Evolutionary conservation across 768 basidiomycete species (phyloP), one percentile per base, ranked within the genome.

Genomic region (Tremella yokohamensis): DNA sequence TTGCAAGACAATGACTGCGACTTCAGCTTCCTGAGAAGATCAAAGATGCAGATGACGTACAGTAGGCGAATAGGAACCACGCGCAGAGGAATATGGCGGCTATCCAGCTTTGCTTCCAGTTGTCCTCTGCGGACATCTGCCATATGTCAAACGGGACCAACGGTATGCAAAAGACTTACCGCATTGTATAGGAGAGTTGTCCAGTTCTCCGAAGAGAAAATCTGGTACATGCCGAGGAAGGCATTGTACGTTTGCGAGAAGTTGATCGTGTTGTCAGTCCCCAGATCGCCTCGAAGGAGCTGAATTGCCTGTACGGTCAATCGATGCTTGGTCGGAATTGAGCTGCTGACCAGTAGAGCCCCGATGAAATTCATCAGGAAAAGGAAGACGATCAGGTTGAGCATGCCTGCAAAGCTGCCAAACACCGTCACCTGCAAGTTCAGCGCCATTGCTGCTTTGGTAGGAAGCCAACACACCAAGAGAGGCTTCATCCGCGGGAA

Each of bases 201-300:
- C 70, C 94, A 98, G 75, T 96, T 90, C 77, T 98, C 94, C 0
- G 89, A 89, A 0, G 90, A 90, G 77, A 90, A 88, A 1, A 97
- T 81, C 68, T 81, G 82, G 72, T 93, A 98, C 66, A 92, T 81
- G 0, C 84, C 89, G 20, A 96, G 76, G 72, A 94, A 97, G 0
- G 89, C 80, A 67, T 88, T 90, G 79, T 84, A 93, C 8, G 90
- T 77, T 68, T 90, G 83, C 7, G 86, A 84, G 72, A 90, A 97
- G 64, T 86, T 88, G 79, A 89, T 83, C 13, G 76, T 62, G 26
- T 62, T 71, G 15, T 78, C 74, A n/a, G 51, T 34, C 3, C 76
- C 73, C 58, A 92, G 79, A 72, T 96, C 90, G 1, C 92, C 92
- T 42, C 90, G 85, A 25, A 98, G 79, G 20, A 97, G 79, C 73